Evolutionary conservation across 176 grass and related monocot species (phyloP).

Genomic region (Eremochloa ophiuroides): DNA sequence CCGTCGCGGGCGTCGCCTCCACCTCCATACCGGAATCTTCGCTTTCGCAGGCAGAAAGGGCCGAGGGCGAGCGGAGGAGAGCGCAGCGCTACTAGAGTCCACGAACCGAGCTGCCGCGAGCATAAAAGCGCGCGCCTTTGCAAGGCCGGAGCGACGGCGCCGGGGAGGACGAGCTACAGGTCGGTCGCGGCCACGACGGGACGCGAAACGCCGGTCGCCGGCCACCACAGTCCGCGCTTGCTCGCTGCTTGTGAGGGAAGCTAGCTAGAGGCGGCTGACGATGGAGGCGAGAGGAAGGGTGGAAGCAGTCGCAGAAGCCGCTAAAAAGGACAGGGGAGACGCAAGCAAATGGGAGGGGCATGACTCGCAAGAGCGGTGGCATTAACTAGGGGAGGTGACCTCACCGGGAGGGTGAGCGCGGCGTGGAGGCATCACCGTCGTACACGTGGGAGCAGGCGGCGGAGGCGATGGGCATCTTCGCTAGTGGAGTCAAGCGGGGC

Average conservation of each 20-base stretch:
- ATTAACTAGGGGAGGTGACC: conserved; percentile 28
- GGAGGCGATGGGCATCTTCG: conserved; percentile 54
- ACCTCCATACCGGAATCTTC: conserved; percentile 55
- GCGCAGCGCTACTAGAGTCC: background rate
- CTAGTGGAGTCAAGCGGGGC: conserved; percentile 30
- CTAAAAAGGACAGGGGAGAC: background rate
- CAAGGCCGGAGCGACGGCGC: background rate
- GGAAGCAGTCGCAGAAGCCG: conserved; percentile 4
- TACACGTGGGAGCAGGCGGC: conserved; percentile 41
- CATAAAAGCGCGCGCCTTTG: conserved; percentile 22
- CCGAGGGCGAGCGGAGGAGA: background rate
- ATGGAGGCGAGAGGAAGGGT: background rate
- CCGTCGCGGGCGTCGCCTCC: conserved; percentile 53
- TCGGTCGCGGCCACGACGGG: conserved; percentile 28
- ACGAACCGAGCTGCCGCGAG: conserved; percentile 22
- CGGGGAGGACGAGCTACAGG: conserved; percentile 22
- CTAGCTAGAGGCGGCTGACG: background rate
- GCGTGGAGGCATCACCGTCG: conserved; percentile 39
- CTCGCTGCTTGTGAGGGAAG: background rate
- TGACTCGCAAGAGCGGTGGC: conserved; percentile 11
- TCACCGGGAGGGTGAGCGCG: conserved; percentile 13
- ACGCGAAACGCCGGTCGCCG: conserved; percentile 33
- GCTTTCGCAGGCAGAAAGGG: conserved; percentile 4
- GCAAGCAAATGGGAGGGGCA: background rate
- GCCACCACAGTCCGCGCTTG: no score